Conservation (phyloP, 345 rosid species). For the Aegle marmelos region DNA sequence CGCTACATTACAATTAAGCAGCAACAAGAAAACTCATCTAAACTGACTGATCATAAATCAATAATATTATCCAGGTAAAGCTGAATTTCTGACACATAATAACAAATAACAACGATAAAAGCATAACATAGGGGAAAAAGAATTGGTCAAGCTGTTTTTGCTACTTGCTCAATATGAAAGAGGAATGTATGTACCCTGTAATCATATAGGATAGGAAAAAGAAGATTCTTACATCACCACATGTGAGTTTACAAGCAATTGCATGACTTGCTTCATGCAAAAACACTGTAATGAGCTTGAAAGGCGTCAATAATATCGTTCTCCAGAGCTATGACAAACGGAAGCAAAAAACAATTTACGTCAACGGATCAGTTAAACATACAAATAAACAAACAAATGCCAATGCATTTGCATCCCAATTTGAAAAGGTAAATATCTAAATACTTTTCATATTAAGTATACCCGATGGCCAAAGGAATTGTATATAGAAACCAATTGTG, state of each 20-base stretch:
- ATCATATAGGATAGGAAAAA: constrained; percentile 1
- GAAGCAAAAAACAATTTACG: not conserved
- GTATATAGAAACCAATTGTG: too few relatives aligned
- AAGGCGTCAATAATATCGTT: constrained; percentile 80
- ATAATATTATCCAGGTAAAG: not conserved
- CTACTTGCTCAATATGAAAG: not conserved
- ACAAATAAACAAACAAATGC: not conserved
- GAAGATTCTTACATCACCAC: constrained; percentile 78
- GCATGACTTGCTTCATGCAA: constrained; percentile 98
- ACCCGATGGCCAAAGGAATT: not conserved
- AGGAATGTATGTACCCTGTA: not conserved
- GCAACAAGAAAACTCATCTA: not conserved
- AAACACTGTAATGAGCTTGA: constrained; percentile 95
- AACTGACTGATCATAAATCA: not conserved
- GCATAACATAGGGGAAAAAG: not conserved
- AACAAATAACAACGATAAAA: not conserved
- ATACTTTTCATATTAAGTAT: not conserved
- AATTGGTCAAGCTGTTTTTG: not conserved
- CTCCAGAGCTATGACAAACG: constrained; percentile 74
- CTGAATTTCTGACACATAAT: not conserved
- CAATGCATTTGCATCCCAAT: not conserved
- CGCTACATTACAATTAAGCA: not conserved
- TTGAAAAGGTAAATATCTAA: not conserved
- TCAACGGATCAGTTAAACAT: constrained; percentile 9
- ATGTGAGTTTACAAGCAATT: constrained; percentile 92